These are phyloP conservation scores for Solanum infundibuliforme DNA, from an alignment of 257 asterid genomes.

Conservation along the genomic window DNA sequence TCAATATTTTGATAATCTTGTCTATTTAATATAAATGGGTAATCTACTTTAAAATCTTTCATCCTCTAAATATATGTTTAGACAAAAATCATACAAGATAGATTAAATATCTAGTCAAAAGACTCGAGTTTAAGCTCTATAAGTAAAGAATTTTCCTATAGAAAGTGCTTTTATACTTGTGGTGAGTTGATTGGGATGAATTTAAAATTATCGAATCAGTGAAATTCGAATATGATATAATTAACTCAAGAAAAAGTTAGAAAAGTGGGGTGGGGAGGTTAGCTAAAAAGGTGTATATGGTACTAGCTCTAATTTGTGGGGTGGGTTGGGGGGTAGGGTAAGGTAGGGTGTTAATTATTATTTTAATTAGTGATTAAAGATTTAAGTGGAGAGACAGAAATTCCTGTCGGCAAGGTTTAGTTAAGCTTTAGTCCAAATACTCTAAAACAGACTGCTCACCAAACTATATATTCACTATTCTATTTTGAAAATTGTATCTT, in stretches of 20 bases:
- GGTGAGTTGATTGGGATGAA: fast-evolving
- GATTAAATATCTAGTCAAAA: neutral
- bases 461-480: conserved; percentile 2
- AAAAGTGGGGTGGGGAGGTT: neutral
- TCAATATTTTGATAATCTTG: neutral
- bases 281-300: neutral
- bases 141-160: neutral
- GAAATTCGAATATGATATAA: neutral
- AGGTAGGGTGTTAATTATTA: neutral
- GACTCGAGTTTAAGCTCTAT: neutral
- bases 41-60: neutral
- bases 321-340: neutral
- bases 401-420: conserved; percentile 67
- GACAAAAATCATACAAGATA: neutral
- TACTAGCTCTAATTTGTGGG: neutral
- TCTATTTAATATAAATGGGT: neutral
- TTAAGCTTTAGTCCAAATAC: conserved; percentile 17
- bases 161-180: neutral
- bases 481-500: conserved; percentile 7
- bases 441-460: conserved; percentile 64
- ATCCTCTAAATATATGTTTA: neutral
- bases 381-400: conserved; percentile 56
- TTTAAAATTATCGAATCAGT: neutral
- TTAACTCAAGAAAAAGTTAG: neutral
- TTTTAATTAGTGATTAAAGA: neutral